A percentile compares a stretch with the other conserved stretches of the same genome.
phyloP scores from a whole-genome alignment of 441 rosid genomes.

The Pelargonium exstipulatum region DNA sequence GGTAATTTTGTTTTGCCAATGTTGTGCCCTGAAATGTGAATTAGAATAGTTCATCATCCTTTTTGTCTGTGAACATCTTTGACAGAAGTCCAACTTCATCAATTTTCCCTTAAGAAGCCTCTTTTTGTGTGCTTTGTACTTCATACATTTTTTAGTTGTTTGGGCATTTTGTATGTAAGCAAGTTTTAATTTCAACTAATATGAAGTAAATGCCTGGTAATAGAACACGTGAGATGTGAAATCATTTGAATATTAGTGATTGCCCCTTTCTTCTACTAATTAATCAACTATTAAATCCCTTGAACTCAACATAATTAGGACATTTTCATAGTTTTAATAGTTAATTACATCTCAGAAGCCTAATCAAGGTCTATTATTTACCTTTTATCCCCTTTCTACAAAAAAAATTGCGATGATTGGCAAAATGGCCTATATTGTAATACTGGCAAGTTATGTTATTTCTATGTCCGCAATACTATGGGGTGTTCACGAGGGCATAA shows the following conservation, averaged over 20 bases:
- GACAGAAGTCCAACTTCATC: not conserved
- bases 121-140: not conserved
- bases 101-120: not conserved
- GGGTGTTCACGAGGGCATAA: not conserved
- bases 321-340: not conserved
- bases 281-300: too few relatives aligned
- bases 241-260: too few relatives aligned
- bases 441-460: conserved; percentile 5
- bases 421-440: not conserved
- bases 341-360: not conserved
- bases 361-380: not conserved
- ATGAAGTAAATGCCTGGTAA: not conserved
- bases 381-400: not conserved
- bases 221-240: too few relatives aligned
- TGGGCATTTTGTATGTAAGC: not conserved
- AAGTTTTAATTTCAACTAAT: not conserved
- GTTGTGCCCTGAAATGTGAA: too few relatives aligned
- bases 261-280: too few relatives aligned
- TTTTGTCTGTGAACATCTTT: not conserved
- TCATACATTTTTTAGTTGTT: not conserved
- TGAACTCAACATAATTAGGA: not conserved
- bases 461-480: not conserved
- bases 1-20: too few relatives aligned
- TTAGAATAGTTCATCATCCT: not conserved
- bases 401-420: not conserved